Base-by-base conservation (phyloP, 768 basidiomycete species). In the Galerina sulciceps region DNA sequence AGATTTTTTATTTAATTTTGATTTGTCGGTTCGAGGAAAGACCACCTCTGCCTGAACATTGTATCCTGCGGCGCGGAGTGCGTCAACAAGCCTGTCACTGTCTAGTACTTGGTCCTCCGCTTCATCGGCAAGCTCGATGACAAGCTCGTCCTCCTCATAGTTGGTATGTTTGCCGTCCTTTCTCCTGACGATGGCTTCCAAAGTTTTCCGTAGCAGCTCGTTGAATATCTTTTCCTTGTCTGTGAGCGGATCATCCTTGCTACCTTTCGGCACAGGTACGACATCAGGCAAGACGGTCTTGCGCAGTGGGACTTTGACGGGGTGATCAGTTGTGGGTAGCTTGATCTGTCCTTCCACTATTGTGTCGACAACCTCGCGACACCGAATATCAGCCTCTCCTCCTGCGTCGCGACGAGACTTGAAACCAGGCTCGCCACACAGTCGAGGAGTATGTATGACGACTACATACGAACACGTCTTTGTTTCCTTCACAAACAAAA, bases 391-490 rank as follows among this genome's bases (percentile, higher is more conserved):
- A 10, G 87, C 80, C 64, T 93, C 90, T 51, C 86, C 85, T 48
- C 80, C 81, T 38, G 81, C 76, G 62, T 91, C 88, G 46, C 81
- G 81, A 34, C 79, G 85, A 55, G 91, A 90, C 72, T 85, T 90
- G 79, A 99, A 99, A 10, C 95, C 93, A 15, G 95, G 95, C 66
- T 96, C 90, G 58, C 88, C 86, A 69, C 97, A 99, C 17, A 99
- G 81, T 55, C 94, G 90, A 35, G 97, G 96, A 0, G 96, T 97
- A 71, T 98, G 91, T 57, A 99, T 87, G 63, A 98, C 90, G 50
- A 99, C 81, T 44, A 97, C 87, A 71, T 99, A 99, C 62, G 91
- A 87, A 75, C 97, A 99, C 38, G 92, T 96, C 71, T 91, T 91
- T 36, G 93, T 83, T 79, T 97, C 95, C 71, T 96, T 95, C 69